Evolutionary conservation across 2,329 filamentous ascomycete genomes (phyloP).

Genomic region (Pestalotiopsis sp.): DNA sequence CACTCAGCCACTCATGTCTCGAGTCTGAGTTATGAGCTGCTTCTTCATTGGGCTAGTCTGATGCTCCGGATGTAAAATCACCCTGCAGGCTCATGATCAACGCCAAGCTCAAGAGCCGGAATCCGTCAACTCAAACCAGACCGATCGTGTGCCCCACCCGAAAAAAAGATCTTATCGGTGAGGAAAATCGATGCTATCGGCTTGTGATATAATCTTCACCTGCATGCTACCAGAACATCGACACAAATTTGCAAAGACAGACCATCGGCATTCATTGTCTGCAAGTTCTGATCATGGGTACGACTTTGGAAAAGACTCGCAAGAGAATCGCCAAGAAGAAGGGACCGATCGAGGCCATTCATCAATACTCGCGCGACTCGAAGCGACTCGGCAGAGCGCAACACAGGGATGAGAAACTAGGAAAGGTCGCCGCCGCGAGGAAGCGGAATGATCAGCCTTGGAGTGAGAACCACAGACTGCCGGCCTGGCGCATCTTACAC

Average conservation of each 20-base stretch:
- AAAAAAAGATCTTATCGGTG: conserved; percentile 7
- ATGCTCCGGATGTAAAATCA: too few species aligned
- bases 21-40: too few species aligned
- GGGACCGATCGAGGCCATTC: conserved; percentile 70
- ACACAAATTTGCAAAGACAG: too few species aligned
- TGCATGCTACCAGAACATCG: background rate
- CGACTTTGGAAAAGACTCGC: conserved; percentile 76
- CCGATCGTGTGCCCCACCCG: background rate
- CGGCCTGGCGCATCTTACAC: background rate
- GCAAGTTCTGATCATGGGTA: conserved; percentile 63
- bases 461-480: conserved; percentile 46
- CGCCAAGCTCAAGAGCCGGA: background rate
- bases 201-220: background rate
- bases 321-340: conserved; percentile 91
- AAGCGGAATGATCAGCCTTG: conserved; percentile 74
- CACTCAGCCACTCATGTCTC: too few species aligned
- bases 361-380: conserved; percentile 87
- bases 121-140: background rate
- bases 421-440: conserved; percentile 67
- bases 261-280: background rate
- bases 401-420: conserved; percentile 79
- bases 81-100: background rate
- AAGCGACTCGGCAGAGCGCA: conserved; percentile 77
- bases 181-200: background rate
- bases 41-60: too few species aligned